Evolutionary conservation across 352 stramenopile species (phyloP), one percentile per base, ranked within the genome.

Genomic region (Globisporangium echinulatum): DNA sequence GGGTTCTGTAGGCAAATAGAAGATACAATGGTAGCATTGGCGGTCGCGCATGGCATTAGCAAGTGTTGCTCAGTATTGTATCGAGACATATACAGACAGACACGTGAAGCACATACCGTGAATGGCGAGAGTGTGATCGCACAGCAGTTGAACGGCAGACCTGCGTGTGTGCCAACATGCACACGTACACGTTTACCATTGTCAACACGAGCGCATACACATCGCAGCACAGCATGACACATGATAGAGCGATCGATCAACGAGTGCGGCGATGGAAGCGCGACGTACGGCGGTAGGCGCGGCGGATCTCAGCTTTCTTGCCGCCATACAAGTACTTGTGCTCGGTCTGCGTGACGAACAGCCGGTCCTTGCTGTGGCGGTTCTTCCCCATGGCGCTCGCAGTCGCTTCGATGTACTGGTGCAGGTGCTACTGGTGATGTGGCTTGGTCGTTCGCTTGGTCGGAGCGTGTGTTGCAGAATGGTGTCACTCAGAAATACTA

Each of bases 141-240:
- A 69, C 97, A 99, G 79, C 96, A 99, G 66, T 99, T 93, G 74
- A 99, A 99, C 42, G 96, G 95, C 37, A 99, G 74, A 11, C 88
- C 87, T 89, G 65, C 49, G 0, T 5, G 11, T n/a, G 15, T 8
- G 17, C 17, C 17, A 5, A 11, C 40, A 56, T 11, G 38, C 2
- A 10, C n/a, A n/a, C 42, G 51, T 14, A 7, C 33, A 52, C 10
- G 42, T 7, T 19, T 19, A 19, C 17, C 17, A 19, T 19, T 33
- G 25, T 33, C 25, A 33, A 33, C 25, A 33, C 25, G 25, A 33
- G 25, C 25, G 25, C 25, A 33, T 3, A 33, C 25, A 33, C 25
- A 33, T 3, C 2, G 25, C 25, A 33, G 25, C 25, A 33, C 25
- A 33, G 25, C 25, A 33, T 33, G 25, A 33, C 25, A 33, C 25